Evolutionary conservation across 495 filamentous ascomycete genomes (phyloP).

Genomic region (Endocarpon pusillum): DNA sequence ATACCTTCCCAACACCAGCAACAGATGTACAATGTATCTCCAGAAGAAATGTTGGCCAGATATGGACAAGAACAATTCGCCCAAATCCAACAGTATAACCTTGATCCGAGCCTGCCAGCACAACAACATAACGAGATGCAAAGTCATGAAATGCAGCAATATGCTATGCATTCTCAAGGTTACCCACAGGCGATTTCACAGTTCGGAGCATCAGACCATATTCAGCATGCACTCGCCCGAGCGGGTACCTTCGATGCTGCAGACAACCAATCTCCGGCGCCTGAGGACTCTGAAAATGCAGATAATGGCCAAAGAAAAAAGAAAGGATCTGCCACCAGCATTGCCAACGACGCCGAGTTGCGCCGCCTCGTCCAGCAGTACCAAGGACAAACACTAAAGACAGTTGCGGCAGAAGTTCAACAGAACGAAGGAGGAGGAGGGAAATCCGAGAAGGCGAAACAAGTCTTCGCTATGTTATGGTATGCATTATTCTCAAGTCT

Average conservation of each 20-base stretch:
- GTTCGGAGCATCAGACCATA: slow-evolving; percentile 19
- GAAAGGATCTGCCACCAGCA: slow-evolving; percentile 49
- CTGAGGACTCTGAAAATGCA: slow-evolving; percentile 47
- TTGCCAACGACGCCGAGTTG: slow-evolving; percentile 84
- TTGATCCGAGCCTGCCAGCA: slow-evolving; percentile 35
- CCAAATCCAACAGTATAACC: slow-evolving; percentile 27
- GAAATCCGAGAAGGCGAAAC: slow-evolving; percentile 83
- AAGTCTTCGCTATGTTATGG: slow-evolving; percentile 98
- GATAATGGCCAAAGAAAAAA: slow-evolving; percentile 47
- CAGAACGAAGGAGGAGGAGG: slow-evolving; percentile 51
- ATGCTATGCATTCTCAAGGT: slow-evolving; percentile 24
- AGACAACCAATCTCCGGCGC: slow-evolving; percentile 45
- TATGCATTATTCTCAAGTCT: no score
- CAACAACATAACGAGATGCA: slow-evolving; percentile 28
- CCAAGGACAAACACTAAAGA: slow-evolving; percentile 52
- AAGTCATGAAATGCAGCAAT: slow-evolving; percentile 31
- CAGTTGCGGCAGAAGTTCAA: slow-evolving; percentile 64
- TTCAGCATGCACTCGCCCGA: slow-evolving; percentile 35
- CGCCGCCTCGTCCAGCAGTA: slow-evolving; percentile 66
- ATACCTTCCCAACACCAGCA: slow-evolving; percentile 34
- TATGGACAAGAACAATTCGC: slow-evolving; percentile 40
- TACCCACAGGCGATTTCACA: slow-evolving; percentile 17
- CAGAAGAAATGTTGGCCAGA: slow-evolving; percentile 48
- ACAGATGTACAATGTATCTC: slow-evolving; percentile 31
- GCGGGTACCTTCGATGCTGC: slow-evolving; percentile 46